Percentiles rank a stretch among this genome's conserved stretches.
Evolutionary conservation across 1,284 basidiomycete genomes (phyloP).

Genomic region (Schizopora paradoxa): DNA sequence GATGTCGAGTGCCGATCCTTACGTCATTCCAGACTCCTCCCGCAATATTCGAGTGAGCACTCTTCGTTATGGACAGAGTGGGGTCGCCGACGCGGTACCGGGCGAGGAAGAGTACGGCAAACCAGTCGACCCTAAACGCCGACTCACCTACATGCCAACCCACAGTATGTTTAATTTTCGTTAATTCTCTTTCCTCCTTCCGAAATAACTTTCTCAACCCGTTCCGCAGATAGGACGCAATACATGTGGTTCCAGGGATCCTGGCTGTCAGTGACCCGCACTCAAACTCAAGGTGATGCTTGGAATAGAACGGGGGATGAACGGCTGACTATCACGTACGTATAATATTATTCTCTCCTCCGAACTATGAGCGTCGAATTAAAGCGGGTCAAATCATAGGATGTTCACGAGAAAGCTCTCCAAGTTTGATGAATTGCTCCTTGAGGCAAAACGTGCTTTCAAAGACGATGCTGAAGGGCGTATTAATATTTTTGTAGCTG

Average conservation of each 20-base stretch:
- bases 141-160: conserved; percentile 45
- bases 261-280: conserved; percentile 42
- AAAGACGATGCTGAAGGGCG: conserved; percentile 27
- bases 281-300: conserved; percentile 26
- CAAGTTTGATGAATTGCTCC: conserved; percentile 25
- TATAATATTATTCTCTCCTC: neutral
- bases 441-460: conserved; percentile 26
- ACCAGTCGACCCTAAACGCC: conserved; percentile 23
- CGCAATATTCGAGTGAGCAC: conserved; percentile 52
- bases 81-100: conserved; percentile 29
- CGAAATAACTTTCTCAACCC: neutral
- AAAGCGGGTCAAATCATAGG: conserved; percentile 12
- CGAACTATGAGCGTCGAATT: neutral
- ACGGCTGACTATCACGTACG: conserved; percentile 24
- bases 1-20: too few species aligned
- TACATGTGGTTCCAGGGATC: conserved; percentile 45
- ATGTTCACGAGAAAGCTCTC: conserved; percentile 21
- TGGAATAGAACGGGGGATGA: conserved; percentile 21
- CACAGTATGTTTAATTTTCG: conserved; percentile 21
- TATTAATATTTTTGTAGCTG: conserved; percentile 26
- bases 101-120: conserved; percentile 33
- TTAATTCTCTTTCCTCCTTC: neutral
- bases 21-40: conserved; percentile 30
- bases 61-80: conserved; percentile 32
- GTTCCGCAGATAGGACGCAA: conserved; percentile 30